phyloP scores from a whole-genome alignment of 2,329 filamentous ascomycete species.

The Cladosporium sp. region DNA sequence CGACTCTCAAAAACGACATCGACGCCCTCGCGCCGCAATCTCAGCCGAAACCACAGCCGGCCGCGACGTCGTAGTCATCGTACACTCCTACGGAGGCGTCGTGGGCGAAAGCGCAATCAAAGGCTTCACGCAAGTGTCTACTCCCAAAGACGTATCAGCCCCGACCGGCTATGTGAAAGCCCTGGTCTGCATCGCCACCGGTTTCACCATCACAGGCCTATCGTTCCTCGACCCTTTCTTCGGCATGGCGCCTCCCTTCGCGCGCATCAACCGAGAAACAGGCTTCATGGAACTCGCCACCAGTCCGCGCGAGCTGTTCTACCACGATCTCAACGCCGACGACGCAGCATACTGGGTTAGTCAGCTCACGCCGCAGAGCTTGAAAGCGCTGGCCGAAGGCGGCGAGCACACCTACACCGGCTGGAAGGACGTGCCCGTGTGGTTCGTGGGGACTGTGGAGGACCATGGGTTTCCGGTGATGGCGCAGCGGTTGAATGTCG shows the following conservation, averaged over 20 bases:
- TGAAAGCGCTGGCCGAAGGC: conserved; percentile 15
- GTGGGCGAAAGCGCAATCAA: conserved; percentile 16
- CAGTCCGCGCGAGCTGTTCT: conserved; percentile 13
- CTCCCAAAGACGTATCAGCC: background rate
- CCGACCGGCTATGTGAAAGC: conserved; percentile 3
- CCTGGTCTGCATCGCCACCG: conserved; percentile 14
- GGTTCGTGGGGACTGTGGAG: conserved; percentile 13
- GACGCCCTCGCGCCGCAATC: conserved; percentile 12
- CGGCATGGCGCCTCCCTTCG: conserved; percentile 13
- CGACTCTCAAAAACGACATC: conserved; percentile 15
- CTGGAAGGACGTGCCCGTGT: conserved; percentile 16
- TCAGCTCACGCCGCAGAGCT: conserved; percentile 13
- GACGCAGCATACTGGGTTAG: conserved; percentile 12
- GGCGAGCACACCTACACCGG: conserved; percentile 17
- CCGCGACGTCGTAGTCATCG: conserved; percentile 14
- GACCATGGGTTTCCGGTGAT: conserved; percentile 14
- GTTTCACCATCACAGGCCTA: conserved; percentile 17
- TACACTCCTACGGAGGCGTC: conserved; percentile 16
- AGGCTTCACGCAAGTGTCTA: conserved; percentile 2
- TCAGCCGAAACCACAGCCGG: conserved; percentile 1
- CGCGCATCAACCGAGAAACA: conserved; percentile 8
- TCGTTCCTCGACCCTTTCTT: conserved; percentile 14
- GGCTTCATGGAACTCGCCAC: conserved; percentile 14
- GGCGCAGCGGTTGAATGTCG: conserved; percentile 14
- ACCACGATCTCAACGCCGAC: conserved; percentile 13